A percentile compares a stretch with the other conserved stretches of the same genome.
These are phyloP conservation scores for Clohesyomyces aquaticus DNA, from an alignment of 495 filamentous ascomycete species.

Conservation along the genomic window DNA sequence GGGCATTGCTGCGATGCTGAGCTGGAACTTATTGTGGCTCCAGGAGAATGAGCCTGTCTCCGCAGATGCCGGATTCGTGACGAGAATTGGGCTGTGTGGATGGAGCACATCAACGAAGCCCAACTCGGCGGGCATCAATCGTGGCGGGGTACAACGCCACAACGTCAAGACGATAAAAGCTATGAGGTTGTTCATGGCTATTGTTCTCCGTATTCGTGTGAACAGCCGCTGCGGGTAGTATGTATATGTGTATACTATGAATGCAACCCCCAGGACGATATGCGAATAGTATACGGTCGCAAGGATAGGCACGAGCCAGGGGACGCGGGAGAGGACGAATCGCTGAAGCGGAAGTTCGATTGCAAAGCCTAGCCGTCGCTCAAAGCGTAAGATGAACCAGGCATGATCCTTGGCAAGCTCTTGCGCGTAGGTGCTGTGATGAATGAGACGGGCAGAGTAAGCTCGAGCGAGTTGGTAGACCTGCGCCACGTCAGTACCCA, in stretches of 20 bases:
- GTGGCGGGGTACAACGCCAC: slow-evolving; percentile 22
- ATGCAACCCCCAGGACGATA: slow-evolving; percentile 16
- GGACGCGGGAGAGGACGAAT: background rate
- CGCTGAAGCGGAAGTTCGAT: background rate
- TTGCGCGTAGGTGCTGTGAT: background rate
- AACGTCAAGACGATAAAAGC: slow-evolving; percentile 24
- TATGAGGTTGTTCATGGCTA: slow-evolving; percentile 26
- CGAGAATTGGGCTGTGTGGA: too few relatives aligned
- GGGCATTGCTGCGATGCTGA: slow-evolving; percentile 33
- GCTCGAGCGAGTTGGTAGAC: slow-evolving; percentile 33
- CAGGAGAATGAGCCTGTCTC: slow-evolving; percentile 4
- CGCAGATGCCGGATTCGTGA: too few relatives aligned
- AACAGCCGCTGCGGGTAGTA: slow-evolving; percentile 6
- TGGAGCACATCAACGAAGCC: too few relatives aligned
- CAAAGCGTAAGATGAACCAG: background rate
- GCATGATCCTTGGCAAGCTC: background rate
- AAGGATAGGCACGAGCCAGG: background rate
- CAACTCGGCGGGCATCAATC: slow-evolving; percentile 25
- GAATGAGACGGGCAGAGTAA: slow-evolving; percentile 21
- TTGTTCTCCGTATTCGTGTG: slow-evolving; percentile 22
- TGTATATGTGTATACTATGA: slow-evolving; percentile 28
- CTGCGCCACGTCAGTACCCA: slow-evolving; percentile 1
- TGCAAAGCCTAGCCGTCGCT: background rate
- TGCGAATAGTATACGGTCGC: slow-evolving; percentile 2
- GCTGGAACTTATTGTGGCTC: slow-evolving; percentile 22